Base-by-base conservation (phyloP, 805 yeast genomes). In the Ogataea corticis region DNA sequence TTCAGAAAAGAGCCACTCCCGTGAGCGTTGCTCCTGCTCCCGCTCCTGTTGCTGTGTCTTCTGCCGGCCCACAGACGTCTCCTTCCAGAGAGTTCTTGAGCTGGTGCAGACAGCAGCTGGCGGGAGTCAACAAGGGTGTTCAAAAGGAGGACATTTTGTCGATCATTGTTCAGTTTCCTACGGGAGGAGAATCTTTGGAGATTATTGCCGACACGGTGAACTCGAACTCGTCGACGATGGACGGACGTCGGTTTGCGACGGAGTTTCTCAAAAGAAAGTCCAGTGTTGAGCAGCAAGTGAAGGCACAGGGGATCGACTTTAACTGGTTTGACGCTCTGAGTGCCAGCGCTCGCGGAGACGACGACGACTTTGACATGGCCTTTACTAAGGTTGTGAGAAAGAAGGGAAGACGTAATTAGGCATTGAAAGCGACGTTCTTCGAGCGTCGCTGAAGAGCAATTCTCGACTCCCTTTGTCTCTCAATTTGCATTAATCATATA, bases 201-300 rank as follows among this genome's bases (percentile, higher is more conserved):
- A 87, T 92, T 62, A 90, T 92, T 61, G 85, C 96, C 2, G 99
- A 92, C 60, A 88, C 97, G 11, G 82, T 92, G 47, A 90, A 89
- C 69, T 82, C 94, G 19, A 86, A 89, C 49, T 85, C 96, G 33
- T 78, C 91, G 2, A 85, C 91, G 1, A 83, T 92, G 86, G 97
- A 94, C 64, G 98, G 98, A 18, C 82, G 96, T 62, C 76, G 96
- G 54, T 92, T 91, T 71, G 96, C 99, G 0, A 79, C 77, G 45
- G 99, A 94, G 61, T 94, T 94, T 63, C 73, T 85, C 61, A 85
- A 83, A 67, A 82, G 86, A 61, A 83, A 94, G 60, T 76, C 75
- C 49, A 75, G 71, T 40, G 91, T 88, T 45, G 97, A 90, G 57
- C 76, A 61, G 32, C 65, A 66, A 38, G 75, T 78, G 46, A 74